Evolutionary conservation across 768 basidiomycete species (phyloP).

Genomic region (Leucocoprinus sp.): DNA sequence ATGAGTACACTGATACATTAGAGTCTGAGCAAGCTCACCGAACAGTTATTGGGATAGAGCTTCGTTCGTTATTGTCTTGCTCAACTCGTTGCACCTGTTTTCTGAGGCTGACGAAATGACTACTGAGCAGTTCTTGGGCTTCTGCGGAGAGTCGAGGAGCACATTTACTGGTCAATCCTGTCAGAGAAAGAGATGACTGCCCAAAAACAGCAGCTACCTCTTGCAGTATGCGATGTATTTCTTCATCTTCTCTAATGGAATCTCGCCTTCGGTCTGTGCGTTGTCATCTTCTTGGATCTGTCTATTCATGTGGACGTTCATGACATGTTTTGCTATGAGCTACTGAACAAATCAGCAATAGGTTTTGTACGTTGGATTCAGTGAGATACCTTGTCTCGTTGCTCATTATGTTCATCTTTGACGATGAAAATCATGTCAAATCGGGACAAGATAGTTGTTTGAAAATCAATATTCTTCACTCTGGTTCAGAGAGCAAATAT

Average conservation of each 20-base stretch:
- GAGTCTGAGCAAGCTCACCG: constrained; percentile 46
- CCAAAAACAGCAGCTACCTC: constrained; percentile 40
- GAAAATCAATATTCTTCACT: constrained; percentile 85
- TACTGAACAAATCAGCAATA: constrained; percentile 22
- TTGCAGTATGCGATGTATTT: constrained; percentile 95
- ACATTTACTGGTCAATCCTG: constrained; percentile 63
- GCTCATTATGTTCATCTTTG: constrained; percentile 95
- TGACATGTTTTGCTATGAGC: constrained; percentile 95
- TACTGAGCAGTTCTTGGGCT: constrained; percentile 92
- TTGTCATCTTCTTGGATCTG: constrained; percentile 58
- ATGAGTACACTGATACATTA: neutral
- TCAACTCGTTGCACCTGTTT: constrained; percentile 96
- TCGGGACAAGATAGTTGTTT: constrained; percentile 94
- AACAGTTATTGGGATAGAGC: constrained; percentile 96
- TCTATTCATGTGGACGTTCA: constrained; percentile 98
- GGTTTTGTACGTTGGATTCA: neutral
- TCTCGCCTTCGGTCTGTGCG: constrained; percentile 72
- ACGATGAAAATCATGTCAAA: constrained; percentile 99
- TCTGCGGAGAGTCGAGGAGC: constrained; percentile 91
- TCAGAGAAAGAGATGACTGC: neutral
- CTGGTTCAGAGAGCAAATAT: constrained; percentile 2
- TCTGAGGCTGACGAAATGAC: constrained; percentile 87
- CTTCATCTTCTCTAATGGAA: constrained; percentile 98
- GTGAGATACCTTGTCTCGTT: constrained; percentile 69
- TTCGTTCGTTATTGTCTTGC: constrained; percentile 92